Conservation (phyloP, 2,329 filamentous ascomycete species). For the Leptographium lundbergii region DNA sequence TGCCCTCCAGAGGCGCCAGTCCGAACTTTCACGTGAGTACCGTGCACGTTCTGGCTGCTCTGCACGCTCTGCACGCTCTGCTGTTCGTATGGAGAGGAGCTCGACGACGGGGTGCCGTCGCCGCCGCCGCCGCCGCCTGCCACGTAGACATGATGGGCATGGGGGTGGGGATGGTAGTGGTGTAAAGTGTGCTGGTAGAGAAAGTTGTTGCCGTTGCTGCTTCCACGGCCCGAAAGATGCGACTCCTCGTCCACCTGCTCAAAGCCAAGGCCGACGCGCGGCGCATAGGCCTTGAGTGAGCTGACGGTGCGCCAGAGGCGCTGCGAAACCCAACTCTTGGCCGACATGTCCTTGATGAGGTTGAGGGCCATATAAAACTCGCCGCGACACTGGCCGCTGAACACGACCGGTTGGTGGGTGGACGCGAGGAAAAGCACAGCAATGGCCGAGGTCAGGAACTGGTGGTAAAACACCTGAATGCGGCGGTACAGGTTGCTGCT, state of each 20-base stretch:
- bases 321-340: conserved; percentile 58
- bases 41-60: no score
- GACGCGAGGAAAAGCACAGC: conserved; percentile 66
- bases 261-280: conserved; percentile 51
- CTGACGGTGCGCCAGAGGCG: conserved; percentile 62
- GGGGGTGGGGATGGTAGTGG: not conserved
- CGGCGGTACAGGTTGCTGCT: conserved; percentile 59
- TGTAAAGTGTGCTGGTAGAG: not conserved
- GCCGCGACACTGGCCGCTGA: conserved; percentile 53
- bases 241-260: conserved; percentile 36
- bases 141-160: not conserved
- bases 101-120: not conserved
- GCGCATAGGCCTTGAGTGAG: conserved; percentile 59
- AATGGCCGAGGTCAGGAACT: conserved; percentile 64
- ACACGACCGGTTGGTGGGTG: conserved; percentile 60
- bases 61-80: not conserved
- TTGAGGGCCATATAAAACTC: conserved; percentile 73
- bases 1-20: not conserved
- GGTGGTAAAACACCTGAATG: conserved; percentile 67
- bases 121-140: not conserved
- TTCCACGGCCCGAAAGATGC: conserved; percentile 25
- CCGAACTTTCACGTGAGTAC: not conserved
- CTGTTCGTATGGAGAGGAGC: not conserved
- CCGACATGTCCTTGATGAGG: conserved; percentile 58
- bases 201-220: not conserved